A percentile compares a stretch with the other conserved stretches of the same genome.
Evolutionary conservation across 495 filamentous ascomycete species (phyloP).

Genomic region (Aspergillus taichungensis): DNA sequence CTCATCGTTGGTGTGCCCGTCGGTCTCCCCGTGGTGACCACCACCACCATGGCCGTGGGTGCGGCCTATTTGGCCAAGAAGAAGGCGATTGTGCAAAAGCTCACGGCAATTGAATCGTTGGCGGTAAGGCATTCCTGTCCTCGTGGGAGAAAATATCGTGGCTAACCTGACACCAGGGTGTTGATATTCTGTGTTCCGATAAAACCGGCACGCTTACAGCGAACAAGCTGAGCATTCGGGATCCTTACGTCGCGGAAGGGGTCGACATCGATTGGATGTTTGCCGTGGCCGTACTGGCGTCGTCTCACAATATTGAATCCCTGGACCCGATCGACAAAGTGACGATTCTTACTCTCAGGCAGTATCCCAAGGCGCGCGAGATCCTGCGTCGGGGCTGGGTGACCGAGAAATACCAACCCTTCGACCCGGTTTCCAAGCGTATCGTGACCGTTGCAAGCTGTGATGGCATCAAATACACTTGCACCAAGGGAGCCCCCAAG

Average conservation of each 20-base stretch:
- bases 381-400: constrained; percentile 57
- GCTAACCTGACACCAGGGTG: constrained; percentile 44
- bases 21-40: constrained; percentile 91
- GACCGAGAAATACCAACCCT: constrained; percentile 62
- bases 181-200: constrained; percentile 95
- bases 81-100: constrained; percentile 94
- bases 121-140: constrained; percentile 39
- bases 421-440: constrained; percentile 68
- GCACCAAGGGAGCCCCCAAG: constrained; percentile 66
- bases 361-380: constrained; percentile 58
- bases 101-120: constrained; percentile 88
- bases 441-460: constrained; percentile 55
- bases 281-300: constrained; percentile 61
- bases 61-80: constrained; percentile 90
- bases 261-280: constrained; percentile 71
- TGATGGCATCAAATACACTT: constrained; percentile 54
- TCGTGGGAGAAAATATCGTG: not conserved
- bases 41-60: constrained; percentile 94
- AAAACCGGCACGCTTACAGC: constrained; percentile 72
- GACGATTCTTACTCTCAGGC: constrained; percentile 56
- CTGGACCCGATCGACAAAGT: constrained; percentile 70
- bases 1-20: constrained; percentile 93
- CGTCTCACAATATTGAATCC: constrained; percentile 64
- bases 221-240: constrained; percentile 62
- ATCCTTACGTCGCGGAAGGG: constrained; percentile 63